These are phyloP conservation scores for Sphaerulina musiva DNA, from an alignment of 2,329 filamentous ascomycete species.

Conservation along the genomic window DNA sequence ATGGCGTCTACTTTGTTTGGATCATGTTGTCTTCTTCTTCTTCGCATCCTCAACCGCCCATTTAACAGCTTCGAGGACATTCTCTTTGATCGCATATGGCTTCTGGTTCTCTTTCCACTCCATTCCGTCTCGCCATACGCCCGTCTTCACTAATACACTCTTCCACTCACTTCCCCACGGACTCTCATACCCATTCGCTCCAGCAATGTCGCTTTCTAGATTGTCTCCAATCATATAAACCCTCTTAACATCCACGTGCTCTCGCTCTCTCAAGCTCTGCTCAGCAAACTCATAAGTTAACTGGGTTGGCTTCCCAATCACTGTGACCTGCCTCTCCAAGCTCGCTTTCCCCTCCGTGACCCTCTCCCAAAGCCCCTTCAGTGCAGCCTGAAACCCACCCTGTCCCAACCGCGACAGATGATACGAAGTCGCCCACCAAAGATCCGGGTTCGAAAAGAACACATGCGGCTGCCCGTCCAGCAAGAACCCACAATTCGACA, in stretches of 20 bases:
- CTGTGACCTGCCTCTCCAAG: conserved; percentile 43
- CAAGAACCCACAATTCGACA: conserved; percentile 73
- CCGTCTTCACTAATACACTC: conserved; percentile 71
- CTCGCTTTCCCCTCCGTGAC: conserved; percentile 53
- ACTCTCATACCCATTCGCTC: conserved; percentile 70
- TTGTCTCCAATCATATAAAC: conserved; percentile 87
- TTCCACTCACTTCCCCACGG: conserved; percentile 65
- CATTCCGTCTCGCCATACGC: conserved; percentile 59
- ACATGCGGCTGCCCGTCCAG: conserved; percentile 71
- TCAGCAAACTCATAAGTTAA: conserved; percentile 82
- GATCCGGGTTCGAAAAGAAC: conserved; percentile 84
- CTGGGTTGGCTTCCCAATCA: conserved; percentile 76
- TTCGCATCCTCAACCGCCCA: conserved; percentile 60
- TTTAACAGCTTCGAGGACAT: conserved; percentile 69
- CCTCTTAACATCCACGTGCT: conserved; percentile 43
- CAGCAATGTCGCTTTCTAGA: conserved; percentile 76
- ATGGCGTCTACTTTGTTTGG: no score
- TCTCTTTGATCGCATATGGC: conserved; percentile 61
- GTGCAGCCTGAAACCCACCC: conserved; percentile 77
- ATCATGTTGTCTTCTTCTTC: conserved; percentile 1
- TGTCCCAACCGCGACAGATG: conserved; percentile 83
- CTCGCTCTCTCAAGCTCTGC: conserved; percentile 55
- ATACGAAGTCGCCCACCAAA: conserved; percentile 82
- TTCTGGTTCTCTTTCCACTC: conserved; percentile 47
- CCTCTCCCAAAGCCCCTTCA: conserved; percentile 71